Evolutionary conservation across 495 filamentous ascomycete species (phyloP).

Genomic region (Tetracladium setigerum): DNA sequence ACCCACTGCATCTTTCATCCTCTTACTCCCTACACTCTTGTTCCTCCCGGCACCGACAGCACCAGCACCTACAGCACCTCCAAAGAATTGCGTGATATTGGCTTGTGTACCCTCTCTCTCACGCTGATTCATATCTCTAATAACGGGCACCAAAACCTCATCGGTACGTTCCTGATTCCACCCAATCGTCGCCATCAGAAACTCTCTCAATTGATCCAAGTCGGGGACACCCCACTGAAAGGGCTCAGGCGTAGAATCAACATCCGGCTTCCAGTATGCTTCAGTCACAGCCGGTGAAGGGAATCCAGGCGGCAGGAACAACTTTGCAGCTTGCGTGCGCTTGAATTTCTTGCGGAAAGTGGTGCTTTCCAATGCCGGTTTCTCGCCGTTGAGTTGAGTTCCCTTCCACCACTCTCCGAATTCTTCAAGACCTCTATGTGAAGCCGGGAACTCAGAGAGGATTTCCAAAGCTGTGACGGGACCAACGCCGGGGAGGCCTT

Average conservation of each 20-base stretch:
- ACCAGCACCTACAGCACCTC: constrained; percentile 47
- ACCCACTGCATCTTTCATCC: constrained; percentile 77
- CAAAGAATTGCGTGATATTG: constrained; percentile 90
- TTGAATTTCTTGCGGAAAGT: constrained; percentile 81
- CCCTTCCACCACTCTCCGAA: constrained; percentile 85
- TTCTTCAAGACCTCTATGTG: constrained; percentile 39
- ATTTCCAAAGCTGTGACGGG: constrained; percentile 92
- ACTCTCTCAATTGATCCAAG: constrained; percentile 73
- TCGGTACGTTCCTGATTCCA: constrained; percentile 89
- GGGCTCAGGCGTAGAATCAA: constrained; percentile 64
- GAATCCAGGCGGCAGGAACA: constrained; percentile 76
- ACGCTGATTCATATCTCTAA: constrained; percentile 85
- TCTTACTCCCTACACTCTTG: constrained; percentile 47
- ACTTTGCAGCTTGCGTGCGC: constrained; percentile 61
- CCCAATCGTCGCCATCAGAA: constrained; percentile 88
- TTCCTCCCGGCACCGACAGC: constrained; percentile 34
- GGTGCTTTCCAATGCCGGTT: constrained; percentile 42
- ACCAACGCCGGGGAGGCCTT: constrained; percentile 81
- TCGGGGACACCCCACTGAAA: constrained; percentile 97
- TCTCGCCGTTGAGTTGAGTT: constrained; percentile 51
- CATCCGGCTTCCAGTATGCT: constrained; percentile 79
- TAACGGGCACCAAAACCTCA: constrained; percentile 89
- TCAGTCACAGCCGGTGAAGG: constrained; percentile 66
- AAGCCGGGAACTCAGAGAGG: constrained; percentile 69
- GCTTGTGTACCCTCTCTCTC: constrained; percentile 85